Evolutionary conservation across 768 basidiomycete species (phyloP), one percentile per base, ranked within the genome.

Genomic region (Sistotremastrum niveocremeum): DNA sequence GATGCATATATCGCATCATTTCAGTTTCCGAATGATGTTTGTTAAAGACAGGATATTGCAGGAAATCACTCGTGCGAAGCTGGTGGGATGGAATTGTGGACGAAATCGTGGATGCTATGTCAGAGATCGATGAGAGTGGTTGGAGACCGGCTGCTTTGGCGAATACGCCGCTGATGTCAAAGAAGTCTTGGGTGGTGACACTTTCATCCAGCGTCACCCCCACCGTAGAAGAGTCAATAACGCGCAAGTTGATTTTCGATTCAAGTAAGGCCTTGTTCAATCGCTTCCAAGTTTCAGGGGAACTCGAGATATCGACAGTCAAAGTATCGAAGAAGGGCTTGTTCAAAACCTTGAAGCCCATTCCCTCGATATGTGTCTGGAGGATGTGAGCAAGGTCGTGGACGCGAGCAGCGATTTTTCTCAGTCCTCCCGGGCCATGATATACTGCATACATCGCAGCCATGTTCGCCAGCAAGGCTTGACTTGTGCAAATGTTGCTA

Each of bases 401-500:
- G n/a, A 97, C 86, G 64, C 86, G 89, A 58, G 74, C 69, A 12
- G 90, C 91, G 51, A 98, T 97, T 40, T 77, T 77, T 48, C 71
- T 68, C 31, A 99, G 72, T 47, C 93, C 91, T 39, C 69, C 72
- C 0, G 95, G 85, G 7, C 95, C 95, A 57, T 99, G 95, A 61
- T 95, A 98, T 20, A 97, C 78, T 5, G 91, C 91, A 58, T 90
- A 91, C 94, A 99, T 97, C 34, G 93, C 91, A 12, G 95, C 89
- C 89, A 97, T 97, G 65, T 99, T 99, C 12, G 95, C 95, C 30
- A 99, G 83, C 11, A 99, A 77, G 0, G 90, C 95, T 65, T 99
- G 93, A 53, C 86, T 88, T 5, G 95, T 99, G 60, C 95, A 99
- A 49, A 99, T 95, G 59, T 98, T 98, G 58, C 87, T 91, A 4